Conservation (phyloP, 169 alveolate species). For the Cryptosporidium ubiquitum region DNA sequence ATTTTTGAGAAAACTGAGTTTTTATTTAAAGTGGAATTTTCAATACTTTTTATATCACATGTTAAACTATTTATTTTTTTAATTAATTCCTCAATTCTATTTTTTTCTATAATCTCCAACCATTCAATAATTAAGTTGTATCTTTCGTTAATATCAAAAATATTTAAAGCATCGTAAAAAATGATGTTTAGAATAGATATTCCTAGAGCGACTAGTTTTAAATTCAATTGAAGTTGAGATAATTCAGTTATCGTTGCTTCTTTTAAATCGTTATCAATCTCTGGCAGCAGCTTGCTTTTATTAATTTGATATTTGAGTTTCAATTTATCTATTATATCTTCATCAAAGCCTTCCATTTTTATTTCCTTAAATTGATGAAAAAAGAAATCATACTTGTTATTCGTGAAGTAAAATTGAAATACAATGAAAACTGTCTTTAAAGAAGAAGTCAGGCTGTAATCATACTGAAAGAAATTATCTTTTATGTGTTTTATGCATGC, state of each 20-base stretch:
- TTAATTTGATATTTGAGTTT: neutral
- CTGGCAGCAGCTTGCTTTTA: neutral
- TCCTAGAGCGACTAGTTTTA: neutral
- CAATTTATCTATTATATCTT: neutral
- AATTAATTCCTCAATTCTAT: neutral
- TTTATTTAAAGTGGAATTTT: neutral
- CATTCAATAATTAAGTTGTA: constrained; percentile 24
- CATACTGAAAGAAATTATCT: constrained; percentile 61
- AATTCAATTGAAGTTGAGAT: neutral
- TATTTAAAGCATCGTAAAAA: neutral
- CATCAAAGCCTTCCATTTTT: neutral
- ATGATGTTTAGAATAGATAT: neutral
- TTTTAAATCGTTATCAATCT: neutral
- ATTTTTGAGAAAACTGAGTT: neutral
- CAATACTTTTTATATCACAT: neutral
- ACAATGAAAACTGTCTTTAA: constrained; percentile 11
- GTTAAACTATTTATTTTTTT: neutral
- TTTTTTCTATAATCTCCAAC: constrained; percentile 21
- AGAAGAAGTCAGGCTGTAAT: constrained; percentile 25
- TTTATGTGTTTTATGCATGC: neutral
- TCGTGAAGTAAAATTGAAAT: constrained; percentile 9
- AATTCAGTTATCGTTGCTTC: neutral
- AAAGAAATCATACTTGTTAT: neutral
- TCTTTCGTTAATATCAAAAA: constrained; percentile 27
- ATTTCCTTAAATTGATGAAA: neutral